A percentile compares a stretch with the other conserved stretches of the same genome.
These are phyloP conservation scores for Leccinum aurantiacum DNA, from an alignment of 768 basidiomycete species.

Conservation along the genomic window DNA sequence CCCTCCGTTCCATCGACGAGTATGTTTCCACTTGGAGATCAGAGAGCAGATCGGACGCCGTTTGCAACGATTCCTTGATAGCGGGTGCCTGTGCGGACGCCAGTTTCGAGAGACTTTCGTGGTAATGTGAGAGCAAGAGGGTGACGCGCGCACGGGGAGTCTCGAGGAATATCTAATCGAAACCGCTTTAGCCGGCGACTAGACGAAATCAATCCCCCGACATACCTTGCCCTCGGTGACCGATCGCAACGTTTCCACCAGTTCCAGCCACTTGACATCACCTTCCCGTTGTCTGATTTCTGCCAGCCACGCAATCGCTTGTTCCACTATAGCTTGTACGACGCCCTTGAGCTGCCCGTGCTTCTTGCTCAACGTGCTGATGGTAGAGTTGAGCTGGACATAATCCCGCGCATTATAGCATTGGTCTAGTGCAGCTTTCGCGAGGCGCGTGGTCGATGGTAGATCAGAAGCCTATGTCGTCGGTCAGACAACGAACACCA, in stretches of 20 bases:
- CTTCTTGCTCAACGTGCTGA: conserved; percentile 81
- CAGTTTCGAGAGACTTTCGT: conserved; percentile 64
- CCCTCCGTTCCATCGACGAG: conserved; percentile 95
- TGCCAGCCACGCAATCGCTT: conserved; percentile 77
- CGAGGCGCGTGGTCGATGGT: conserved; percentile 84
- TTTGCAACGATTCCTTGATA: conserved; percentile 69
- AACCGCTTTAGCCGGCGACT: not conserved
- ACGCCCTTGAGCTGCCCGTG: conserved; percentile 94
- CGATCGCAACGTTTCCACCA: conserved; percentile 84
- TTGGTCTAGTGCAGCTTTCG: conserved; percentile 68
- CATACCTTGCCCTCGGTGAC: conserved; percentile 97
- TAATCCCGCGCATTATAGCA: conserved; percentile 73
- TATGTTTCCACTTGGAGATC: conserved; percentile 99
- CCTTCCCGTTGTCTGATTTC: conserved; percentile 70
- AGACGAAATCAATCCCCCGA: not conserved
- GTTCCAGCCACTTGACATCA: conserved; percentile 75
- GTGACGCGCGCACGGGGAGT: conserved; percentile 95
- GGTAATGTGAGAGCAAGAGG: conserved; percentile 77
- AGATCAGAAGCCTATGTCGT: conserved; percentile 83
- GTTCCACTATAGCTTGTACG: conserved; percentile 90
- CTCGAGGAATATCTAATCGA: conserved; percentile 86
- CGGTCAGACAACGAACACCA: not conserved
- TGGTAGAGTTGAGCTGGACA: conserved; percentile 65
- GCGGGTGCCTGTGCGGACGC: conserved; percentile 39
- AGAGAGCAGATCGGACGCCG: conserved; percentile 87